Percentiles rank a stretch among this genome's conserved stretches.
Evolutionary conservation across 2,329 filamentous ascomycete genomes (phyloP).

Genomic region (Fusarium robinianum): DNA sequence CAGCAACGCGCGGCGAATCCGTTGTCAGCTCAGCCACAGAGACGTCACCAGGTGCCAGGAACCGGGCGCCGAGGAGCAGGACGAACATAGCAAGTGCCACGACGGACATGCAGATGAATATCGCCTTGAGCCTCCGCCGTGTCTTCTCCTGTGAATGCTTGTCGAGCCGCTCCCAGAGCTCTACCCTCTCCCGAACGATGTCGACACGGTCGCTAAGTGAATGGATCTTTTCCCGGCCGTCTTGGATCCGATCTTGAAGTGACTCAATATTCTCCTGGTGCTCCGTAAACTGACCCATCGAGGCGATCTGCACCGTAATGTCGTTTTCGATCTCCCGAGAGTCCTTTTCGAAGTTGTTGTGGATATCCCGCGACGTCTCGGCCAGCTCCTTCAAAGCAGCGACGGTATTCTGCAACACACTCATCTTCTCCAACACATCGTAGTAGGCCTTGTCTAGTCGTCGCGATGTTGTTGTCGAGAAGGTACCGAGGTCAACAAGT

Average conservation of each 20-base stretch:
- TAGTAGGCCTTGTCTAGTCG: constrained; percentile 77
- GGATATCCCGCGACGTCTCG: constrained; percentile 60
- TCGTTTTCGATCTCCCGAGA: constrained; percentile 63
- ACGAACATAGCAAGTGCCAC: constrained; percentile 54
- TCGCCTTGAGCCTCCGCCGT: constrained; percentile 62
- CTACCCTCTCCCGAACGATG: constrained; percentile 64
- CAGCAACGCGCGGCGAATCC: constrained; percentile 22
- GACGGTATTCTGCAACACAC: constrained; percentile 66
- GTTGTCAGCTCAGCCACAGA: constrained; percentile 12
- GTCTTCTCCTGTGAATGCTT: constrained; percentile 70
- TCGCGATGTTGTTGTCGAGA: constrained; percentile 65
- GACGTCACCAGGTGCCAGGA: constrained; percentile 20
- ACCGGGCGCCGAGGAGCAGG: constrained; percentile 43
- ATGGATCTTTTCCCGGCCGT: constrained; percentile 63
- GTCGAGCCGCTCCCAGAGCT: constrained; percentile 70
- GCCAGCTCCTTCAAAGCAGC: constrained; percentile 69
- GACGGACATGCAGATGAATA: constrained; percentile 64
- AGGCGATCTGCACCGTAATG: constrained; percentile 62
- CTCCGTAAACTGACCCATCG: constrained; percentile 64
- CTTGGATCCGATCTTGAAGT: constrained; percentile 64
- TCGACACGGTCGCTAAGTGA: constrained; percentile 66
- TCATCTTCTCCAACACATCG: constrained; percentile 70
- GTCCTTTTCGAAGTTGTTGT: constrained; percentile 63
- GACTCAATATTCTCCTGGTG: constrained; percentile 67
- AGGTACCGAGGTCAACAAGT: constrained; percentile 58